A percentile compares a stretch with the other conserved stretches of the same genome.
phyloP scores from a whole-genome alignment of 768 basidiomycete genomes.

The Zangia roseola region DNA sequence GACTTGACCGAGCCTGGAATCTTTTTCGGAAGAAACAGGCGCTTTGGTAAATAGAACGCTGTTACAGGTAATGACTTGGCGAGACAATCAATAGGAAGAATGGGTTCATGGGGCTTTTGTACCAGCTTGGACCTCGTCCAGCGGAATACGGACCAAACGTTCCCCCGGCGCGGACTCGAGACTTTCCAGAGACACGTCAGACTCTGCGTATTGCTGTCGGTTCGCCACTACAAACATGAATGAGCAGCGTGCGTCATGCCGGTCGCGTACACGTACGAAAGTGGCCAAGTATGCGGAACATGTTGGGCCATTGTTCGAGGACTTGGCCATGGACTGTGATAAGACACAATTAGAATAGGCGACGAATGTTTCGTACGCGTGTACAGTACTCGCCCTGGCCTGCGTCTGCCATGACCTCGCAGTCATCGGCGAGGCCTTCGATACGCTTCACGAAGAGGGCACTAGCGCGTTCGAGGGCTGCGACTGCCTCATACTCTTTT shows the following conservation, averaged over 20 bases:
- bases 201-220: slow-evolving; percentile 34
- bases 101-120: slow-evolving; percentile 10
- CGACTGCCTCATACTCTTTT: slow-evolving; percentile 76
- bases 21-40: not conserved
- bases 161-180: slow-evolving; percentile 42
- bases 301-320: slow-evolving; percentile 76
- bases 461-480: slow-evolving; percentile 66
- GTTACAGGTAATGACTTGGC: not conserved
- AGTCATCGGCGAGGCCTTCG: slow-evolving; percentile 67
- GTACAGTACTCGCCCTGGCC: slow-evolving; percentile 52
- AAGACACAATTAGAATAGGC: not conserved
- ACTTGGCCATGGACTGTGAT: slow-evolving; percentile 70
- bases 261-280: slow-evolving; percentile 50
- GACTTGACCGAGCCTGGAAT: not conserved
- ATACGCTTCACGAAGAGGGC: slow-evolving; percentile 64
- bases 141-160: slow-evolving; percentile 69
- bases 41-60: too few species aligned
- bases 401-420: slow-evolving; percentile 74
- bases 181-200: slow-evolving; percentile 19
- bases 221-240: slow-evolving; percentile 44
- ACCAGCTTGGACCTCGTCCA: slow-evolving; percentile 56
- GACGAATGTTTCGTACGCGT: too few species aligned
- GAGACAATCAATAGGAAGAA: not conserved
- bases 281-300: slow-evolving; percentile 72
- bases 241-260: not conserved